Evolutionary conservation across 2,329 filamentous ascomycete species (phyloP), one percentile per base, ranked within the genome.

Genomic region (Aspergillus sp.): DNA sequence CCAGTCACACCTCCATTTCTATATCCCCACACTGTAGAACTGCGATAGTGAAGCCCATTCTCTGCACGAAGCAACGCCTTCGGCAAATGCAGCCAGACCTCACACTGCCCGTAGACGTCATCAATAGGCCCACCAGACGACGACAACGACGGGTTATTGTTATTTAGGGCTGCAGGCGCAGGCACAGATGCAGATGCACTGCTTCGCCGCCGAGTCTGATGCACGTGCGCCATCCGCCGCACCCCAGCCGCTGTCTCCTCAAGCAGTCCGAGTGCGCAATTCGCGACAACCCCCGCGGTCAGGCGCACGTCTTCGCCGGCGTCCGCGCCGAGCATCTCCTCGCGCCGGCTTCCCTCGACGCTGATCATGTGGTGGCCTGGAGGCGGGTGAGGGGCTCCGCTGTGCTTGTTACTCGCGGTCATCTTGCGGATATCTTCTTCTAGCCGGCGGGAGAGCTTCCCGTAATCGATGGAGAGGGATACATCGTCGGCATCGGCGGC

Each of bases 381-480:
- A 4, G n/a, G 44, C 35, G 27, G 27, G 9, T 31, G 27, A 31
- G 8, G 27, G 9, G 27, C 59, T 8, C 65, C 64, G 6, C 60
- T 47, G 6, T 64, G 60, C 27, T 67, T 64, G 19, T 64, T 35
- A n/a, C 27, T n/a, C 27, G 31, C 4, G 19, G 45, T 67, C 58
- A 71, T 66, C 51, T 70, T 62, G 49, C 64, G 68, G 35, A 76
- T 63, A 39, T 70, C 70, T n/a, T 64, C 58, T 40, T 74, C 70
- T 40, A 81, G 64, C 8, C 69, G 72, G 37, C 77, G 76, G 64
- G 76, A 80, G 17, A 81, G 68, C 59, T 77, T 78, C 37, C 79
- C 78, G 64, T 81, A 81, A 62, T 79, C 77, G 21, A 81, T 67
- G 1, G 78, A 79, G 12, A 76, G 66, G 12, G 71, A 74, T 55